Percentiles rank a stretch among this genome's conserved stretches.
phyloP scores from a whole-genome alignment of 23 red algal species.

The Agarophyton chilense region DNA sequence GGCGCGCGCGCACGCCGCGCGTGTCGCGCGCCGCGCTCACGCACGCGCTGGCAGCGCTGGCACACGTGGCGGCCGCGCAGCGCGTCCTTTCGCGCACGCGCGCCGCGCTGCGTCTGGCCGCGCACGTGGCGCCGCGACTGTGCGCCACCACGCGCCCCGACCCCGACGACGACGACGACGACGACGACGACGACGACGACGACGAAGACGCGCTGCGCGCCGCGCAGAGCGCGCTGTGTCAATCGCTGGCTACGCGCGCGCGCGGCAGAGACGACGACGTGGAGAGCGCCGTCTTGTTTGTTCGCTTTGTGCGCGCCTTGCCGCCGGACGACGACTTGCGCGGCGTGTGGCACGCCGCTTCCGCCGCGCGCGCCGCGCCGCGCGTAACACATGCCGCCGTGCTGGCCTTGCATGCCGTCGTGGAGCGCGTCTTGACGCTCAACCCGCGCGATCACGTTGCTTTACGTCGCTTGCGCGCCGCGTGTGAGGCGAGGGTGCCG shows the following conservation, averaged over 20 bases:
- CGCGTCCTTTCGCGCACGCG: neutral
- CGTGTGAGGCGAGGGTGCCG: no score
- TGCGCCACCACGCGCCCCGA: neutral
- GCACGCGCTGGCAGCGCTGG: neutral
- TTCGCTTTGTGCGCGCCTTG: neutral
- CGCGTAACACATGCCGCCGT: neutral
- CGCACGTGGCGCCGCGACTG: neutral
- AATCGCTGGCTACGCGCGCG: no score
- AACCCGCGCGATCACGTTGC: no score
- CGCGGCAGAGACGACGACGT: neutral
- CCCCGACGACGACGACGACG: no score
- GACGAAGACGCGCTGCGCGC: neutral
- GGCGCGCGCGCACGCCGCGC: neutral
- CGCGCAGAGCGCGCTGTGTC: neutral
- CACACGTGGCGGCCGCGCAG: neutral
- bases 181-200: no score
- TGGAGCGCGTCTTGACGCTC: no score
- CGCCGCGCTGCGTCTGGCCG: no score
- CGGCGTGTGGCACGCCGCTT: neutral
- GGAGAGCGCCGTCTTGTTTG: neutral
- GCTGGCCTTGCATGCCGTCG: neutral
- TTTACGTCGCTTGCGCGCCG: no score
- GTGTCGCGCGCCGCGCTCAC: neutral
- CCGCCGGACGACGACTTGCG: neutral
- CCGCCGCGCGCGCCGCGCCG: neutral